Base-by-base conservation (phyloP, 2,329 filamentous ascomycete species). In the Scleromitrula shiraiana region DNA sequence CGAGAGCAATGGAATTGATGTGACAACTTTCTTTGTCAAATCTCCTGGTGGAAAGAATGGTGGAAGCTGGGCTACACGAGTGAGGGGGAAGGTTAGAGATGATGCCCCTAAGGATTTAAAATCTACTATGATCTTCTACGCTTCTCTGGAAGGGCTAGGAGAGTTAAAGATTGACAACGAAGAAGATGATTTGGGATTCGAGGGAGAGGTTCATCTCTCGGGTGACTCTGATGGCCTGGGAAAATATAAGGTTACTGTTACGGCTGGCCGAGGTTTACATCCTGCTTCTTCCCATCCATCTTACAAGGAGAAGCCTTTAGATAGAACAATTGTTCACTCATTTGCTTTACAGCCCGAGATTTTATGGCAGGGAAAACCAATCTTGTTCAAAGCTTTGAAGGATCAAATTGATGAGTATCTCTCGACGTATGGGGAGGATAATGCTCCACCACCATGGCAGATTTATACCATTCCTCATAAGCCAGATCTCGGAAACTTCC, bases 11-110 rank as follows among this genome's bases (percentile, higher is more conserved):
- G 78, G 78, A 49, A 77, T 98, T 56, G 90, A 97, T 68, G 77
- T 98, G 53, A 94, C 86, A 7, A 96, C 91, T 36, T 86, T 88
- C 43, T 96, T 97, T 67, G 81, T 96, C 62, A 98, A 97, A 69
- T 77, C 95, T 29, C 87, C 90, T 2, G 89, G 90, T 19, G 90
- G 89, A 45, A 72, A 74, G 17, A 77, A 95, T 65, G 90, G 89
- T 50, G 93, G 93, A 49, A 95, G 82, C 68, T 98, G 93, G 93
- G 93, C 83, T 46, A 88, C 85, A 30, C 77, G 93, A 50, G 83
- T 98, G 61, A 90, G 85, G 68, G 93, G 93, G 19, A 78, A 77
- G 36, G 83, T 87, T 32, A 79, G 86, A 40, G 77, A 82, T 5
- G 85, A 85, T 63, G 84, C 77, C 0, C 74, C 80, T 5, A 65